Evolutionary conservation across 257 asterid species (phyloP).

Genomic region (Jaltomata sinuosa): DNA sequence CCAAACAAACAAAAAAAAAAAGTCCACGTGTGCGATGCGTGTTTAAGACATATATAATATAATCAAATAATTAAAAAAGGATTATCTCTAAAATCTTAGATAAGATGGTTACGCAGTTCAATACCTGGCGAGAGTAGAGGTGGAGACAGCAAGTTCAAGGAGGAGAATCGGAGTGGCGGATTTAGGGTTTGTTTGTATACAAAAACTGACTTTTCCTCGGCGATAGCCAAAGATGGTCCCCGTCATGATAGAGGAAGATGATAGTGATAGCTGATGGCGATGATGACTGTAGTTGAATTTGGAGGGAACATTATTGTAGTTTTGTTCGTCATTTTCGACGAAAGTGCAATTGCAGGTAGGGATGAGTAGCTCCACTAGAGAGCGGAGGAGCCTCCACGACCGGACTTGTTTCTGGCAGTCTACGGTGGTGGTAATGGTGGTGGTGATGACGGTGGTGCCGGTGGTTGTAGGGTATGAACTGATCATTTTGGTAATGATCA

Average conservation of each 20-base stretch:
- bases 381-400: conserved; percentile 70
- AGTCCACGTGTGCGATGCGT: neutral
- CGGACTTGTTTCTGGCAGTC: conserved; percentile 62
- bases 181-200: conserved; percentile 44
- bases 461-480: conserved; percentile 7
- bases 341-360: conserved; percentile 49
- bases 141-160: conserved; percentile 48
- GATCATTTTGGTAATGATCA: conserved; percentile 7
- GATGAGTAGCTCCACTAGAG: conserved; percentile 37
- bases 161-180: conserved; percentile 33
- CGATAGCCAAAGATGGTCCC: conserved; percentile 44
- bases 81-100: neutral
- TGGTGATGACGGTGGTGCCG: neutral
- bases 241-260: conserved; percentile 4
- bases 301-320: neutral
- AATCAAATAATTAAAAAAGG: neutral
- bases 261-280: neutral
- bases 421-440: conserved; percentile 25
- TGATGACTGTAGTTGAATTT: neutral
- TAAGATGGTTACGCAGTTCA: neutral
- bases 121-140: conserved; percentile 32
- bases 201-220: conserved; percentile 39
- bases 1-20: neutral
- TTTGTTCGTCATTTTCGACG: conserved; percentile 9
- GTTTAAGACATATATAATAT: neutral